Evolutionary conservation across 495 filamentous ascomycete genomes (phyloP), one percentile per base, ranked within the genome.

Genomic region (Neurospora sp.): DNA sequence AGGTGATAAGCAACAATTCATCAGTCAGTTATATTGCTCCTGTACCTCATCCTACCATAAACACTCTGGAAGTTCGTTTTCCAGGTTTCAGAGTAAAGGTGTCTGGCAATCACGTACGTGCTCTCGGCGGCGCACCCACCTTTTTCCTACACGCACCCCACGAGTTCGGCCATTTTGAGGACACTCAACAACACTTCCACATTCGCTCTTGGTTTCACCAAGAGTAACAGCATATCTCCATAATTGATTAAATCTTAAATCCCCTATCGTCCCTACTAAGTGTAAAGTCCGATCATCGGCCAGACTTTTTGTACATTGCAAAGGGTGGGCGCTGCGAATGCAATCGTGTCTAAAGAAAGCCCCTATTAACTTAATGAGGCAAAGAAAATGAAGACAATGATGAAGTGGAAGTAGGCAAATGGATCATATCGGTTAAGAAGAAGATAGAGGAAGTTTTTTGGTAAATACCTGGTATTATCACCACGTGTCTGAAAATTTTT

Each of bases 231-330:
- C 4, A 0, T 10, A 7, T n/a, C 2, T 44, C 10, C 3, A 44
- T 44, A 4, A 4, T 2, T 10, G 2, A n/a, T n/a, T 0, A n/a
- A 44, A 44, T 44, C 7, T 2, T 16, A 44, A 44, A 44, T 6
- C 7, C 16, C 16, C 16, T 8, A 5, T n/a, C 0, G 7, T 3
- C 2, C 3, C n/a, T 4, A 3, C 7, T n/a, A 2, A 3, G 0
- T 2, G 7, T 6, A 44, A 44, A 44, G 7, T n/a, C 0, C 41
- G 16, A 44, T 41, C 14, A 41, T 16, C 14, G 40, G 5, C 40
- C 40, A 7, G 2, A 42, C 0, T 18, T 42, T 42, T 42, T 42
- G 42, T 44, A 44, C 18, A 3, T n/a, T 44, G 42, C 6, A n/a
- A n/a, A 44, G 18, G 7, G 18, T 44, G 42, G 42, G 0, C 42